phyloP scores from a whole-genome alignment of 495 filamentous ascomycete species.

The Daldinia concentrica region DNA sequence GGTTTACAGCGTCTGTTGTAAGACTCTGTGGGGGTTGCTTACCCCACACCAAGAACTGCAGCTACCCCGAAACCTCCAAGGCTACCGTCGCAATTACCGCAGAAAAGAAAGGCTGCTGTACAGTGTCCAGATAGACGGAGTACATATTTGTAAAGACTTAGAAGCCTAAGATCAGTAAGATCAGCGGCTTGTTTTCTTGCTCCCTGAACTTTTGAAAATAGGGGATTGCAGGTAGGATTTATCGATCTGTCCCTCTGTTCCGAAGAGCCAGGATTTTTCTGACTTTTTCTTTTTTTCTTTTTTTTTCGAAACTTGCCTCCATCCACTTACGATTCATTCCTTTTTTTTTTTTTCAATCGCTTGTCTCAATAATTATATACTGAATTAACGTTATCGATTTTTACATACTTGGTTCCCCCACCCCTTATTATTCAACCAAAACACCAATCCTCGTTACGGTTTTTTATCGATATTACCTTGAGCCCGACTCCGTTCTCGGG shows the following conservation, averaged over 20 bases:
- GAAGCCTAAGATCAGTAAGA: conserved; percentile 17
- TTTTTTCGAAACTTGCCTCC: conserved; percentile 18
- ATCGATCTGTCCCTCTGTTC: conserved; percentile 19
- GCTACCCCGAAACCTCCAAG: conserved; percentile 32
- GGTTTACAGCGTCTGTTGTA: not conserved
- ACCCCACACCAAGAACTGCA: conserved; percentile 34
- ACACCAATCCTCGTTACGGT: conserved; percentile 17
- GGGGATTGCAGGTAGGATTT: conserved; percentile 42
- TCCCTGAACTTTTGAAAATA: conserved; percentile 40
- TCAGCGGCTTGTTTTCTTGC: conserved; percentile 17
- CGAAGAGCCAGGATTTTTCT: conserved; percentile 12
- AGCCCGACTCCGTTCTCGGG: conserved; percentile 22
- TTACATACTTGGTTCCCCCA: conserved; percentile 5
- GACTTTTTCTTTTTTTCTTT: conserved; percentile 17
- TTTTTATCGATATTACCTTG: conserved; percentile 32
- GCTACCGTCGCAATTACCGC: conserved; percentile 37
- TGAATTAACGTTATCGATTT: conserved; percentile 18
- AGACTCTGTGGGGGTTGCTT: conserved; percentile 34
- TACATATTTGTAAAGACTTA: conserved; percentile 11
- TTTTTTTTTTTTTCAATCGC: not conserved
- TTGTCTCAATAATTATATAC: conserved; percentile 1
- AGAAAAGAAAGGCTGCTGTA: conserved; percentile 26
- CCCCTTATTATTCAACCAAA: conserved; percentile 9
- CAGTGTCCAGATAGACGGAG: conserved; percentile 29
- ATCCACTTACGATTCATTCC: not conserved